phyloP scores from a whole-genome alignment of 441 rosid species.

The Adansonia gregorii region DNA sequence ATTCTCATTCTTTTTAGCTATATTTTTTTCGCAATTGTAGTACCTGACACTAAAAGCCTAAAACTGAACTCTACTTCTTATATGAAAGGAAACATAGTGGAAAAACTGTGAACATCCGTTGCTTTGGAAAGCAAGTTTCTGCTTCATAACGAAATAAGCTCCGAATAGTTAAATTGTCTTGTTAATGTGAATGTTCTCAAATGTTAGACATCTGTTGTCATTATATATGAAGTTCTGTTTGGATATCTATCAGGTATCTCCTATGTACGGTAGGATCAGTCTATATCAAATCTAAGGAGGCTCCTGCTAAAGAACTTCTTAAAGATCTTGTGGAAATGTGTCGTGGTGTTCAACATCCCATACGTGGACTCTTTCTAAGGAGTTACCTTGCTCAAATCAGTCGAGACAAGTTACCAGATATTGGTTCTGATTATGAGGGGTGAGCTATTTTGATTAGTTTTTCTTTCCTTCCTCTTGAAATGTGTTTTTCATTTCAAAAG shows the following conservation, averaged over 20 bases:
- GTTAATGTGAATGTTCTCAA: neutral
- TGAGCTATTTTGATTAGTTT: slow-evolving; percentile 34
- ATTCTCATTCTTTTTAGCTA: neutral
- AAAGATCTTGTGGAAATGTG: slow-evolving; percentile 95
- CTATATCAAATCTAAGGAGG: slow-evolving; percentile 80
- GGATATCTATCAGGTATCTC: slow-evolving; percentile 65
- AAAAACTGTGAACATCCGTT: neutral
- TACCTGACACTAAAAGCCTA: neutral
- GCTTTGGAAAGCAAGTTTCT: neutral
- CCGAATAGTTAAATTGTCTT: neutral
- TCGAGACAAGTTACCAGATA: slow-evolving; percentile 80
- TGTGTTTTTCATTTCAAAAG: slow-evolving; percentile 20
- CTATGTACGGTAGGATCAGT: slow-evolving; percentile 95
- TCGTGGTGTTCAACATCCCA: slow-evolving; percentile 85
- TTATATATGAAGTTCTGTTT: slow-evolving; percentile 24
- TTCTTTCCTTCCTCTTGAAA: slow-evolving; percentile 14
- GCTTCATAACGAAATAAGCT: neutral
- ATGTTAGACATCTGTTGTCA: neutral
- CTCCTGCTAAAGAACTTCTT: slow-evolving; percentile 77
- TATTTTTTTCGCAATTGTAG: neutral
- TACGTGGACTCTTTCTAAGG: slow-evolving; percentile 84
- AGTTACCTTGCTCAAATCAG: slow-evolving; percentile 93
- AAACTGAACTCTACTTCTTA: neutral
- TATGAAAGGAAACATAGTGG: neutral
- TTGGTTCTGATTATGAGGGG: slow-evolving; percentile 79